Evolutionary conservation across 2,329 filamentous ascomycete species (phyloP), one percentile per base, ranked within the genome.

Genomic region (Alternaria dauci): DNA sequence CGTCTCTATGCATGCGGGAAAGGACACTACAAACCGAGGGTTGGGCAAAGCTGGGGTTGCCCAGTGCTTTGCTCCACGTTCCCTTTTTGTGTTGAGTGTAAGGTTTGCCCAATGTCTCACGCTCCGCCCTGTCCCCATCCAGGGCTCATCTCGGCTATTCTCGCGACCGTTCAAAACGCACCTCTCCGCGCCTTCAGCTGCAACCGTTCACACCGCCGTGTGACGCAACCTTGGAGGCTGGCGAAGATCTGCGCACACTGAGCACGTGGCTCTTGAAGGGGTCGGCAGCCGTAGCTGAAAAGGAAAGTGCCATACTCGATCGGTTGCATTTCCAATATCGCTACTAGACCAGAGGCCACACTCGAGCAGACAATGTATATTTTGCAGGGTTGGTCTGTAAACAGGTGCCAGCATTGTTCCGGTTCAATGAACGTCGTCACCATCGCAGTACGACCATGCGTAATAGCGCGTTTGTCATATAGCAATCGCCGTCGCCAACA

Each of bases 91-190:
- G 53, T 44, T 28, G 32, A 51, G 23, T 18, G 23, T 62, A 62
- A 58, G 52, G 52, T 63, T 67, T 57, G 56, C 52, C 59, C 48
- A 48, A 51, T 56, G 51, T 61, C 54, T 64, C 55, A 58, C 46
- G 44, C 52, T 60, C 55, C 59, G 57, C 25, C 66, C 63, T 62
- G 44, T 44, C 53, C 67, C 44, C 34, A 18, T 39, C 32, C 58
- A 51, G 43, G 54, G 44, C 58, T 65, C 68, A 70, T 71, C 55
- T 73, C 71, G 71, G 71, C 65, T 75, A 71, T 69, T 68, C 61
- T 58, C 63, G 58, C 60, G 65, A 58, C 50, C 56, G 62, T 66
- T 42, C 26, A 26, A 70, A 16, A 65, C 53, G 32, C 63, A 58
- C 56, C 60, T 62, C 63, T 62, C 52, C 60, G 63, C 59, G 65